Evolutionary conservation across 495 filamentous ascomycete genomes (phyloP).

Genomic region (Massariosphaeria phaeospora): DNA sequence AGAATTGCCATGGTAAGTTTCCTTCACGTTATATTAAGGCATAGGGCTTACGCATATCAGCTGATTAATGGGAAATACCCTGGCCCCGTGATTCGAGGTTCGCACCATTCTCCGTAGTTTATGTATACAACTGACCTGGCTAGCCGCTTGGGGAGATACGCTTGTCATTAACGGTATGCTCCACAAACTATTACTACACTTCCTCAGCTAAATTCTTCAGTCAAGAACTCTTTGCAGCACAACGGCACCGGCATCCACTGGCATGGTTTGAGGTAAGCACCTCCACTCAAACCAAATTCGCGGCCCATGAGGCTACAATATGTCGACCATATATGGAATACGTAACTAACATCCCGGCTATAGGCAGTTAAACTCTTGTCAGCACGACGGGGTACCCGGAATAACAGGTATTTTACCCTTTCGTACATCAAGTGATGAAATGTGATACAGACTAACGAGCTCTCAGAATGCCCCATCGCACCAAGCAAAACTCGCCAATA

Average conservation of each 20-base stretch:
- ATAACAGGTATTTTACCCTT: slow-evolving; percentile 33
- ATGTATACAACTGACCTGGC: neutral
- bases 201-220: neutral
- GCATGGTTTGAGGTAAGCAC: slow-evolving; percentile 35
- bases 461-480: slow-evolving; percentile 38
- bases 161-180: slow-evolving; percentile 31
- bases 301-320: too few species aligned
- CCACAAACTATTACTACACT: neutral
- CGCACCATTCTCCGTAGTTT: neutral
- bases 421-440: too few species aligned
- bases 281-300: too few species aligned
- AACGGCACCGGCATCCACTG: slow-evolving; percentile 43
- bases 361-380: slow-evolving; percentile 34
- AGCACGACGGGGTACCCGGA: slow-evolving; percentile 38
- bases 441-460: too few species aligned
- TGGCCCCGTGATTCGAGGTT: slow-evolving; percentile 30
- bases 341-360: neutral
- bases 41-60: neutral
- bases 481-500: slow-evolving; percentile 39
- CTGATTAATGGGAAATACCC: slow-evolving; percentile 39
- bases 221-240: slow-evolving; percentile 37
- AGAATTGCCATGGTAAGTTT: slow-evolving; percentile 15
- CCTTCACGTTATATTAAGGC: neutral
- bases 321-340: neutral
- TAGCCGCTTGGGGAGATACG: slow-evolving; percentile 39